Conservation (phyloP, 257 asterid species). For the Scutellaria barbata region DNA sequence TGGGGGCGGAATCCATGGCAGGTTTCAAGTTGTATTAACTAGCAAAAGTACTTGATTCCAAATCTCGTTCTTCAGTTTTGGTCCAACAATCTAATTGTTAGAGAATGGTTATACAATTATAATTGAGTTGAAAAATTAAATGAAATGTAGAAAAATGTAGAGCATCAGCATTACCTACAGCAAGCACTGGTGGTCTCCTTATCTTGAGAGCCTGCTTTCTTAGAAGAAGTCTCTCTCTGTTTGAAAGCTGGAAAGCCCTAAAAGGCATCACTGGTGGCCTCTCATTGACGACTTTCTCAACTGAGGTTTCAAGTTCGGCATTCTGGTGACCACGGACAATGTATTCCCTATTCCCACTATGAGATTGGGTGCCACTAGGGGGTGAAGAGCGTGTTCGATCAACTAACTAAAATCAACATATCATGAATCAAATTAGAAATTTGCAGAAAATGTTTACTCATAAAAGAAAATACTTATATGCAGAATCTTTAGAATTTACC, state of each 20-base stretch:
- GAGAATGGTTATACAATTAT: too few relatives aligned
- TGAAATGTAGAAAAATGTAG: slow-evolving; percentile 10
- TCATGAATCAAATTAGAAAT: slow-evolving; percentile 32
- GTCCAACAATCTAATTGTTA: too few relatives aligned
- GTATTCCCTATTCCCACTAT: slow-evolving; percentile 30
- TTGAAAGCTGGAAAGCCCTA: slow-evolving; percentile 64
- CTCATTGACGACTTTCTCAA: slow-evolving; percentile 42
- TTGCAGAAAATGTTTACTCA: slow-evolving; percentile 9
- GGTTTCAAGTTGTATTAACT: not conserved
- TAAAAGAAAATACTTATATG: slow-evolving; percentile 4
- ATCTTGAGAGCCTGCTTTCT: slow-evolving; percentile 81
- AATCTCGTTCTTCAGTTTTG: too few relatives aligned
- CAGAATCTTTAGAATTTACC: slow-evolving; percentile 42
- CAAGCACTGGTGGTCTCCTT: slow-evolving; percentile 69
- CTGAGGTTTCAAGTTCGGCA: slow-evolving; percentile 37
- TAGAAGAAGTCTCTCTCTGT: slow-evolving; percentile 87
- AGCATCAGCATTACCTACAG: slow-evolving; percentile 69
- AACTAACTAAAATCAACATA: slow-evolving; percentile 40
- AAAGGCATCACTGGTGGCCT: slow-evolving; percentile 37
- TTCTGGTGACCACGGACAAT: slow-evolving; percentile 38
- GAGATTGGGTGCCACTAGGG: slow-evolving; percentile 31
- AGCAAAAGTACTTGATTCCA: not conserved
- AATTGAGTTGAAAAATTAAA: not conserved
- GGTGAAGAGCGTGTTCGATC: slow-evolving; percentile 43
- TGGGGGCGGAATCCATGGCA: too few relatives aligned